Evolutionary conservation across 179 eudicot species (phyloP), one percentile per base, ranked within the genome.

Genomic region (Spergularia azorica): DNA sequence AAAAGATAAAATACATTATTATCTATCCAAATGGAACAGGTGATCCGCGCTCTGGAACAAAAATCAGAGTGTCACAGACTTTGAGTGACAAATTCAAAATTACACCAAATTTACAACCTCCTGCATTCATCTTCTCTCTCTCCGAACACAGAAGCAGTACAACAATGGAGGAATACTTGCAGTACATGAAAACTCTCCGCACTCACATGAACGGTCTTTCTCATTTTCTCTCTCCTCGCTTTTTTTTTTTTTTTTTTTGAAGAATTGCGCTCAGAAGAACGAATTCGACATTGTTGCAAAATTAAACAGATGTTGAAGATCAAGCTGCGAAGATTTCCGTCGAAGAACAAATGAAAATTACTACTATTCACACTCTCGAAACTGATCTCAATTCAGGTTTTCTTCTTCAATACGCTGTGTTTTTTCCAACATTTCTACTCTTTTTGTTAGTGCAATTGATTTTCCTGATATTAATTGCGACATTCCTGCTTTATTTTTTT

Each of bases 311-410:
- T 88, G 92, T 85, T 74, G 98, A 92, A 81, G 97, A 94, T 79
- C 91, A 94, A 83, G 94, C 94, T 14, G 87, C 89, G 16, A 89
- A 89, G 73, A 84, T 82, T 32, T 87, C 95, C 1, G 87, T 87
- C 36, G 94, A 94, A 72, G 98, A 94, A 82, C 95, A 94, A 79
- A 90, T 87, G 90, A 94, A 83, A 54, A 75, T 84, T 71, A 87
- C 98, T 43, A 88, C 89, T 2, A 80, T 90, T 78, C 87, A 94
- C 48, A 84, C 87, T 79, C 85, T 90, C 50, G 88, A 85, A 74
- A 89, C 77, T 61, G 98, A 94, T 74, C 88, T 92, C 67, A 81
- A 84, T 55, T 83, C 83, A 81, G 98, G 98, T 93, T 65, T 38
- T 26, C 11, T 54, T 77, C 68, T 4, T 56, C 67, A 9, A 26